These are phyloP conservation scores for Lactifluus pinguis DNA, from an alignment of 768 basidiomycete species.

Conservation along the genomic window DNA sequence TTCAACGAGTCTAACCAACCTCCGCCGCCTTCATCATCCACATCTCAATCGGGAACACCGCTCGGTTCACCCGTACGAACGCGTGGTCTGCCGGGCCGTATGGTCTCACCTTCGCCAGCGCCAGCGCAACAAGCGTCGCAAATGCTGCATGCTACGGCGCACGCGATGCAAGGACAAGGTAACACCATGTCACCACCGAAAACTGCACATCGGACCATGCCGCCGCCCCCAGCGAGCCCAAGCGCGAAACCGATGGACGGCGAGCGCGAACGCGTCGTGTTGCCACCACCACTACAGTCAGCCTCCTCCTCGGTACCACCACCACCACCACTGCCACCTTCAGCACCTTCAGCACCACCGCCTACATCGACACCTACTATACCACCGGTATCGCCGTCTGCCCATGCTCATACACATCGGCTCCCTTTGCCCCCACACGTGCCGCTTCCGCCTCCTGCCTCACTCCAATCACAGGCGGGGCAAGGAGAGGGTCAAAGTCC, in stretches of 20 bases:
- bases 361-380: not conserved
- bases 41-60: slow-evolving; percentile 1
- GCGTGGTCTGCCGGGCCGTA: slow-evolving; percentile 5
- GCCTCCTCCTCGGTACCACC: not conserved
- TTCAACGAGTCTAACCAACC: slow-evolving; percentile 6
- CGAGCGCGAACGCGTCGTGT: slow-evolving; percentile 6
- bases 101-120: not conserved
- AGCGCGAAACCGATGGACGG: slow-evolving; percentile 17
- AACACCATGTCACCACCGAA: slow-evolving; percentile 12
- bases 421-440: not conserved
- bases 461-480: not conserved
- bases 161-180: not conserved
- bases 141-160: not conserved
- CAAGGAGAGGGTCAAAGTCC: not conserved
- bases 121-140: not conserved
- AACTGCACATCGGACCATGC: not conserved
- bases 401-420: slow-evolving; percentile 4
- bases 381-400: not conserved
- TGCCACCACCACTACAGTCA: not conserved
- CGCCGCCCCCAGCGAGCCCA: slow-evolving; percentile 1
- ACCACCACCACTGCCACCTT: not conserved
- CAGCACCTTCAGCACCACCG: too few species aligned
- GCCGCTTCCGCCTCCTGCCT: not conserved
- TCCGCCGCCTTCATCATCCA: not conserved
- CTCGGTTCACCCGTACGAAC: slow-evolving; percentile 9